Base-by-base conservation (phyloP, 305 asterid species). In the Andrographis paniculata region DNA sequence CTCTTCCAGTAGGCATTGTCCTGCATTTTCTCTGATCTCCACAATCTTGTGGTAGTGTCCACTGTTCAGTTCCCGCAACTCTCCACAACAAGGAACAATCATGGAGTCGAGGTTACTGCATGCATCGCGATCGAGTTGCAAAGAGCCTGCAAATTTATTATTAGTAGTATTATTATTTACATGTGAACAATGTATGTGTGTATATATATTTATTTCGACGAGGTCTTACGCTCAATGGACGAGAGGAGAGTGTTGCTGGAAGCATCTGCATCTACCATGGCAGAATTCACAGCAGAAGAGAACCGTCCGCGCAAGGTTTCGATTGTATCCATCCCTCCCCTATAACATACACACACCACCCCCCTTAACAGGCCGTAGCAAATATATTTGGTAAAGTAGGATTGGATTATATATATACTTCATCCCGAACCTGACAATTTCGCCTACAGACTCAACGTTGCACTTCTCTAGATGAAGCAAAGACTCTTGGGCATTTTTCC, bases 91-190 rank as follows among this genome's bases (percentile, higher is more conserved):
- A 69, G 99, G 97, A 58, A 76, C 75, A 33, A 84, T 72, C 82
- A 79, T 69, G 49, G 95, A 81, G 67, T 81, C 94, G 12, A 92
- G 82, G 62, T 92, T 84, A 24, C 60, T 56, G 27, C 84, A 76
- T 31, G 99, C 99, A 60, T 84, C 94, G n/a, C 68, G 84, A 62
- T 92, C 99, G 63, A 92, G 99, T 82, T 81, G 91, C 45, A 92
- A 68, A 14, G 97, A 77, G 72, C 77, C 97, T 92, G 73, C 60
- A 74, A 9, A 15, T 40, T 53, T 58, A 49, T 52, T 3, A 5
- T 37, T 33, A n/a, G 14, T 5, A 3, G 14, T 3, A 31, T 2
- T 5, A 5, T 6, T 3, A 1, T 1, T 1, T 4, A 31, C 37
- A 31, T 11, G 37, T 31, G 13, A 31, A 48, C 14, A 6, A 6